Percentiles rank a stretch among this genome's conserved stretches.
These are phyloP conservation scores for Backusella sp. DNA, from an alignment of 192 early-diverging fungal species.

Conservation along the genomic window DNA sequence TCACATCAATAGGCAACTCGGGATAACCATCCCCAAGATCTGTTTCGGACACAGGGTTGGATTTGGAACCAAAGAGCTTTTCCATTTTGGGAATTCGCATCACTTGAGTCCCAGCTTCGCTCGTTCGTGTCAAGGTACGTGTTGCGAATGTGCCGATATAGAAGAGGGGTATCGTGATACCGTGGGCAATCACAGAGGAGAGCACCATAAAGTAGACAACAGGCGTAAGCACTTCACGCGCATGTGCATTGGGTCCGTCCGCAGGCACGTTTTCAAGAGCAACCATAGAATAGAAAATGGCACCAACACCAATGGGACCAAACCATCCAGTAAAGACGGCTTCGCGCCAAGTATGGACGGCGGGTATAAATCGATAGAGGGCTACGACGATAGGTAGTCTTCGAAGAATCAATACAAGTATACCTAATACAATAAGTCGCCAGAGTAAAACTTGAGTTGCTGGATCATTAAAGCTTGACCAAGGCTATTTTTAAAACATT, in stretches of 20 bases:
- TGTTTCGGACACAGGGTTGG: not conserved
- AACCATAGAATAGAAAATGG: constrained; percentile 44
- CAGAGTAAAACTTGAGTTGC: constrained; percentile 55
- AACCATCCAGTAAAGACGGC: constrained; percentile 88
- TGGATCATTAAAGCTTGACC: constrained; percentile 57
- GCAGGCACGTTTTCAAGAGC: constrained; percentile 14
- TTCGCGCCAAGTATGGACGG: constrained; percentile 64
- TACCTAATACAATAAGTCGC: constrained; percentile 56
- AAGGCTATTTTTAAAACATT: constrained; percentile 44
- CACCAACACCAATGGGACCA: constrained; percentile 78
- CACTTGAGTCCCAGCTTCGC: not conserved
- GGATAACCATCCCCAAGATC: not conserved
- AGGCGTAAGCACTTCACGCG: constrained; percentile 43
- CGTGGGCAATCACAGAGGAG: constrained; percentile 79
- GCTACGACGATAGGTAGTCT: constrained; percentile 67
- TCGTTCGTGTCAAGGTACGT: constrained; percentile 29
- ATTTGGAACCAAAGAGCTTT: not conserved
- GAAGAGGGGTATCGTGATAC: constrained; percentile 73
- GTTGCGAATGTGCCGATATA: constrained; percentile 48
- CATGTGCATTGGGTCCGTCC: constrained; percentile 32
- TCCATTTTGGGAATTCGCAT: not conserved
- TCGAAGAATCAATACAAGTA: constrained; percentile 64
- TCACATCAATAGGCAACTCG: not conserved
- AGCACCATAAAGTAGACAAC: constrained; percentile 73
- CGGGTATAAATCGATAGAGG: constrained; percentile 60